Percentiles rank a stretch among this genome's conserved stretches.
Evolutionary conservation across 306 rosid species (phyloP).

Genomic region (Vigna mungo): DNA sequence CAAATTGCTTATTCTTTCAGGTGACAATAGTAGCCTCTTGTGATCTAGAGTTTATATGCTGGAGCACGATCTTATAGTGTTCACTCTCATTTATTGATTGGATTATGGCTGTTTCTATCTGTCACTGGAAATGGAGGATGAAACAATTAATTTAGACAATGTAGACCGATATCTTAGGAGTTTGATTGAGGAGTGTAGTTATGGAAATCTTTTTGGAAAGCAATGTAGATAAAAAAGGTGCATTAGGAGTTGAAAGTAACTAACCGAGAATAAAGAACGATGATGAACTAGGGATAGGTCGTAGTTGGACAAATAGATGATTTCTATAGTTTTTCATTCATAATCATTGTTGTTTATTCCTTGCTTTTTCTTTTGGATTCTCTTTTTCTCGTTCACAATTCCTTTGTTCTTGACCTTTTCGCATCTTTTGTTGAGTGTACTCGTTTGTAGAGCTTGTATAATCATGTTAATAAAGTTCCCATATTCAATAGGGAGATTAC

Average conservation of each 20-base stretch:
- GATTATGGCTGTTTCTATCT: neutral
- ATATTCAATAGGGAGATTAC: neutral
- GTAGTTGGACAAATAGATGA: neutral
- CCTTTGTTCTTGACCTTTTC: neutral
- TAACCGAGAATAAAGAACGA: neutral
- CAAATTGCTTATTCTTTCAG: neutral
- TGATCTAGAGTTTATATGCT: neutral
- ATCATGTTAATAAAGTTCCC: neutral
- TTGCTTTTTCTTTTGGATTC: neutral
- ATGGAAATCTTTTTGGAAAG: neutral
- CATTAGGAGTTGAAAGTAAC: conserved; percentile 7
- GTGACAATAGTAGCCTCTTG: neutral
- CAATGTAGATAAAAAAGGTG: neutral
- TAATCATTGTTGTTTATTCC: neutral
- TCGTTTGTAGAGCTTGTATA: neutral
- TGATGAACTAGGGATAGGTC: neutral
- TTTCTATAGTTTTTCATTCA: neutral
- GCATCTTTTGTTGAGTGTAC: neutral
- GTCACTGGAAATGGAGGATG: neutral
- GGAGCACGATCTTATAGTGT: neutral
- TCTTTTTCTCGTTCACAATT: neutral
- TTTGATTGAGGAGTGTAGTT: neutral
- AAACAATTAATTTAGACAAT: neutral
- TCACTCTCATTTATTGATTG: neutral
- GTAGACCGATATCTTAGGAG: neutral